These are phyloP conservation scores for Pisolithus albus DNA, from an alignment of 768 basidiomycete genomes.

Conservation along the genomic window DNA sequence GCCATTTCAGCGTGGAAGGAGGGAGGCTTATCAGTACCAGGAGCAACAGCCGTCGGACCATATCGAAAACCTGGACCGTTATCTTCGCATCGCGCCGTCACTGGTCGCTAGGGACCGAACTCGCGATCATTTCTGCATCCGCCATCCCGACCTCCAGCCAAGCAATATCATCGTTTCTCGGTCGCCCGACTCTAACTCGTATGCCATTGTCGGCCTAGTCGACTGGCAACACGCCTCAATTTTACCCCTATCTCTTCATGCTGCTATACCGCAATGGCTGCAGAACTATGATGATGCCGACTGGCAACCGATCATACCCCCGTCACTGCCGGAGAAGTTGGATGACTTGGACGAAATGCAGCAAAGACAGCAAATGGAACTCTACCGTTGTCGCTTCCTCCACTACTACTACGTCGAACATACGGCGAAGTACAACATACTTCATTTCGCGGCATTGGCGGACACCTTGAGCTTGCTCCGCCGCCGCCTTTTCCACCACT, in stretches of 20 bases:
- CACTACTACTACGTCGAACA: constrained; percentile 43
- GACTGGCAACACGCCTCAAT: constrained; percentile 55
- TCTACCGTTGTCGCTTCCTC: constrained; percentile 41
- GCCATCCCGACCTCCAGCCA: constrained; percentile 36
- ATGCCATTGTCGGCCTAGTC: constrained; percentile 38
- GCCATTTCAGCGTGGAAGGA: constrained; percentile 7
- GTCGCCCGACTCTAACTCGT: constrained; percentile 37
- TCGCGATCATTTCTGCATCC: constrained; percentile 41
- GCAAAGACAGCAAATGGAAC: constrained; percentile 25
- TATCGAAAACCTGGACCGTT: constrained; percentile 42
- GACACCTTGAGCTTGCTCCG: constrained; percentile 32
- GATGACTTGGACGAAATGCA: constrained; percentile 35
- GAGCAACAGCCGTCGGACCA: constrained; percentile 42
- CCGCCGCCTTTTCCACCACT: constrained; percentile 37
- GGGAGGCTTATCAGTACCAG: constrained; percentile 40
- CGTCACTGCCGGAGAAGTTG: constrained; percentile 38
- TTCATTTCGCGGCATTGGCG: constrained; percentile 34
- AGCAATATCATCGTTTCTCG: constrained; percentile 43
- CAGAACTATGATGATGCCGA: constrained; percentile 42
- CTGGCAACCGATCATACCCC: constrained; percentile 33
- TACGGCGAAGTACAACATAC: constrained; percentile 40
- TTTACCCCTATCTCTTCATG: constrained; percentile 45
- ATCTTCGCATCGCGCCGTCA: constrained; percentile 24
- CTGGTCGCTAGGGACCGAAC: constrained; percentile 36
- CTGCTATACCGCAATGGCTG: constrained; percentile 36